Conservation (phyloP, 345 rosid genomes). For the Brassica carinata region DNA sequence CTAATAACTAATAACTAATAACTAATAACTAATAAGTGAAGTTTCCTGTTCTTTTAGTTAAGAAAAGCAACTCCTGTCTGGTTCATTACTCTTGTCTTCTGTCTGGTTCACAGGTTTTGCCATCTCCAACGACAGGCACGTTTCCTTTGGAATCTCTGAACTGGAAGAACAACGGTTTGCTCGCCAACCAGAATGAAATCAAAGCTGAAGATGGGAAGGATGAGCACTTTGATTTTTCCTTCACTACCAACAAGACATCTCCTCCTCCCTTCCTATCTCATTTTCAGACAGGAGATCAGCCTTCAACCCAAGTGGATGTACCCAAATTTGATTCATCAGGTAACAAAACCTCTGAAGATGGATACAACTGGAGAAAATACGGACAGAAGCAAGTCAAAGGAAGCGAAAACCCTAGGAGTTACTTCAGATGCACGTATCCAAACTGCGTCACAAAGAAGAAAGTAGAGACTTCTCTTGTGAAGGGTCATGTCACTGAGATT, state of each 20-base stretch:
- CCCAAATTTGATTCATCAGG: not conserved
- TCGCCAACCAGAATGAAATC: slow-evolving; percentile 1
- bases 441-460: slow-evolving; percentile 87
- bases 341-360: slow-evolving; percentile 58
- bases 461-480: slow-evolving; percentile 71
- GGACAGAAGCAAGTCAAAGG: slow-evolving; percentile 97
- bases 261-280: not conserved
- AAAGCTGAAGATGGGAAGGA: not conserved
- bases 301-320: not conserved
- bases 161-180: slow-evolving; percentile 45
- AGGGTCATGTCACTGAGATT: slow-evolving; percentile 89
- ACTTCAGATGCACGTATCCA: slow-evolving; percentile 87
- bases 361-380: slow-evolving; percentile 96
- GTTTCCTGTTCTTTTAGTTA: not conserved
- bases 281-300: not conserved
- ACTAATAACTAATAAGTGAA: too few species aligned
- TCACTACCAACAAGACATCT: not conserved
- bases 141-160: slow-evolving; percentile 55
- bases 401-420: slow-evolving; percentile 92
- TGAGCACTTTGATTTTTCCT: not conserved
- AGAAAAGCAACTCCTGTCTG: not conserved
- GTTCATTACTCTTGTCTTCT: slow-evolving; percentile 9
- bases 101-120: slow-evolving; percentile 54
- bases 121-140: slow-evolving; percentile 90
- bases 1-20: too few species aligned